phyloP scores from a whole-genome alignment of 2,329 filamentous ascomycete species.

The Fusarium pseudocircinatum region DNA sequence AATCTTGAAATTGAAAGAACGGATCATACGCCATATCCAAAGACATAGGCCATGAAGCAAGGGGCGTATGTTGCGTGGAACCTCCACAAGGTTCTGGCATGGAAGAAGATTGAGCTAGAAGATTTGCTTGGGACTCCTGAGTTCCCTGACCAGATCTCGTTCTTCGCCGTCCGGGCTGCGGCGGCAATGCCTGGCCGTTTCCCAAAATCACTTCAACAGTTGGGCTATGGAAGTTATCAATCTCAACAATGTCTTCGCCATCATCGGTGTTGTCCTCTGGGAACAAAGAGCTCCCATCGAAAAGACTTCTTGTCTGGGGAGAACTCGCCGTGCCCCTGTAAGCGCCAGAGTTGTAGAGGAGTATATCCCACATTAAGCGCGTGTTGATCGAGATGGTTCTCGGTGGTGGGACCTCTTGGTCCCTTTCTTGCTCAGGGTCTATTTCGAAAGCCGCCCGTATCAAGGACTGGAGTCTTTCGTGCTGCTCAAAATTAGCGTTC shows the following conservation, averaged over 20 bases:
- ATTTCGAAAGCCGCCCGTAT: background rate
- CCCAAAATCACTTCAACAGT: background rate
- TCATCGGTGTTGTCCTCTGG: background rate
- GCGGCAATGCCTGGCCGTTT: background rate
- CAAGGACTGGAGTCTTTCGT: background rate
- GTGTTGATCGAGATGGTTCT: background rate
- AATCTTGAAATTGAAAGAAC: background rate
- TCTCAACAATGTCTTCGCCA: background rate
- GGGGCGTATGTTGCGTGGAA: background rate
- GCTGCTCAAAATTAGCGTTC: background rate
- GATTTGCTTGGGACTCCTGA: background rate
- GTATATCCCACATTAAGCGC: background rate
- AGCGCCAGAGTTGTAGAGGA: background rate
- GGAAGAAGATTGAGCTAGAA: background rate
- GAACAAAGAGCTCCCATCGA: background rate
- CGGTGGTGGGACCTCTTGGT: background rate
- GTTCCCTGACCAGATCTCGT: background rate
- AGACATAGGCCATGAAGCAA: background rate
- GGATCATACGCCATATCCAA: slow-evolving; percentile 2
- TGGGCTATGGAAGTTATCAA: background rate
- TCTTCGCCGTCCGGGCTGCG: background rate
- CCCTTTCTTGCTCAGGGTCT: background rate
- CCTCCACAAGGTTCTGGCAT: background rate
- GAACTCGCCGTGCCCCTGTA: background rate
- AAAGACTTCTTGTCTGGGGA: background rate